These are phyloP conservation scores for Ceratocystiopsis minuta DNA, from an alignment of 2,329 filamentous ascomycete genomes.

Conservation along the genomic window DNA sequence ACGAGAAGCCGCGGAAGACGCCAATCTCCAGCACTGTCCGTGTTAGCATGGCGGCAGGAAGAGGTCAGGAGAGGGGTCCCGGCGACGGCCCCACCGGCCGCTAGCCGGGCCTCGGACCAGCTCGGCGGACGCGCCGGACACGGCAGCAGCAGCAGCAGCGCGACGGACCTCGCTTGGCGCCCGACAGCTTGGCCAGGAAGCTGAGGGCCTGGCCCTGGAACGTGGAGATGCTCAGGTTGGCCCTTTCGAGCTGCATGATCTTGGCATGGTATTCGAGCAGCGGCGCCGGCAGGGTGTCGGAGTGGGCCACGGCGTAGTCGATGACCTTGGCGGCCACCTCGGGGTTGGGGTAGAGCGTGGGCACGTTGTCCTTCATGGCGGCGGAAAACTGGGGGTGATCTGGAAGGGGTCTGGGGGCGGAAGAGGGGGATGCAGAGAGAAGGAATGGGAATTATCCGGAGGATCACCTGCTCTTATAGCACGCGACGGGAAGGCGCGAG, in stretches of 20 bases:
- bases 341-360: constrained; percentile 24
- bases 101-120: no score
- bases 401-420: no score
- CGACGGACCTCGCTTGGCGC: constrained; percentile 17
- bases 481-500: no score
- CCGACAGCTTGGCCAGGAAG: constrained; percentile 22
- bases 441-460: no score
- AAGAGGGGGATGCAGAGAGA: no score
- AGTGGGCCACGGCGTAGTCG: constrained; percentile 24
- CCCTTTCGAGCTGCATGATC: constrained; percentile 8
- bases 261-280: constrained; percentile 24
- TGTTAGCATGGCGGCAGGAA: no score
- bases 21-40: constrained; percentile 29
- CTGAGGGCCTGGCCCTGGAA: constrained; percentile 13
- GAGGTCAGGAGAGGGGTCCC: no score
- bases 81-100: no score
- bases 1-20: constrained; percentile 31
- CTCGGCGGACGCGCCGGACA: no score
- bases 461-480: no score
- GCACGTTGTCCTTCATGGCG: constrained; percentile 22
- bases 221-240: constrained; percentile 12
- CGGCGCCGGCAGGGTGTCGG: constrained; percentile 22
- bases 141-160: no score
- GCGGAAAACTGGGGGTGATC: no score
- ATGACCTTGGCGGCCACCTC: constrained; percentile 23